Base-by-base conservation (phyloP, 2,329 filamentous ascomycete genomes). In the Cladosporium sp. region DNA sequence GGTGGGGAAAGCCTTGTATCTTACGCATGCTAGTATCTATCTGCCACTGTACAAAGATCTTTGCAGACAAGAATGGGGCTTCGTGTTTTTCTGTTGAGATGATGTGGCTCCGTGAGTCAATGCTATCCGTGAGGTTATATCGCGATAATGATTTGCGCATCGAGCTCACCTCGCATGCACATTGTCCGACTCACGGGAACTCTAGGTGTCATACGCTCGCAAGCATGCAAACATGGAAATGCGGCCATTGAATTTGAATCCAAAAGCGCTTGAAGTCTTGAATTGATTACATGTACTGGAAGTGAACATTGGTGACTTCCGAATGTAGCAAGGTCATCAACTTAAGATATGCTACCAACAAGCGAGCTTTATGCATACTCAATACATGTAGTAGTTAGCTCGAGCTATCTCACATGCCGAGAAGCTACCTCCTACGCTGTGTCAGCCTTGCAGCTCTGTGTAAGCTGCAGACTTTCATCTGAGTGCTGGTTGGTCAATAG, bases 21-120 rank as follows among this genome's bases (percentile, higher is more conserved):
- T 64, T 64, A 64, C 51, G 61, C 61, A 64, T 64, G 51, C 61
- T 64, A 57, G 49, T 55, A 55, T 55, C 52, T 63, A 57, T 64
- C 61, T 64, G 51, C 61, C 61, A 64, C 61, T 64, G 61, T 64
- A 64, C 61, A 64, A 64, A 64, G 61, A 57, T 55, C 59, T 57
- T 64, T 55, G 41, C 61, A 64, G 61, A 64, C 61, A 32, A n/a
- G 10, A 47, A 11, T 47, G n/a, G 15, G 32, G 34, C 10, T 38
- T 58, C 32, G 12, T 58, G 30, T 21, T 28, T 26, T 10, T 26
- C 28, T 24, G 24, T 18, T 28, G 49, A 24, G 4, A 5, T 21
- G 24, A 30, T 28, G 30, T 30, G 15, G 8, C 21, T 52, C 1
- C 28, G 4, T 57, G 52, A 10, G 18, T 18, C 38, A n/a, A 34